Conservation (phyloP, 139 green algal genomes). For the Coelastrella sp. region DNA sequence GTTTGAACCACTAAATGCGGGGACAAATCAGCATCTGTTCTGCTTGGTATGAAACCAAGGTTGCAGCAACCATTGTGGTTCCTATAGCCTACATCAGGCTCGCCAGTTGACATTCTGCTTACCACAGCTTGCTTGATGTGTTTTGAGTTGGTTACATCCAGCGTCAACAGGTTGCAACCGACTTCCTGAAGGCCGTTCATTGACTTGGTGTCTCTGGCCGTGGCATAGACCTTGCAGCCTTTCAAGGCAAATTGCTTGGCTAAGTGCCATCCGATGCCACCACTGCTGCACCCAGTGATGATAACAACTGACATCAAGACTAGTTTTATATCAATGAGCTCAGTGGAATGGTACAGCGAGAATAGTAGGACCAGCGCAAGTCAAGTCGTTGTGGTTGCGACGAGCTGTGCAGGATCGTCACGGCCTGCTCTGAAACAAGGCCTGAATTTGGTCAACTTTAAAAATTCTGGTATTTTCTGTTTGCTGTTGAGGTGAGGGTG, state of each 20-base stretch:
- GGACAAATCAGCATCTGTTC: too few relatives aligned
- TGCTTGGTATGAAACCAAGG: too few relatives aligned
- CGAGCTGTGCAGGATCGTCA: neutral
- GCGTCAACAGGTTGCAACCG: neutral
- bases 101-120: neutral
- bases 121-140: conserved; percentile 5
- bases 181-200: conserved; percentile 8
- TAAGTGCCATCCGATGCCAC: conserved; percentile 19
- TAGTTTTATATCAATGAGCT: neutral
- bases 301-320: neutral
- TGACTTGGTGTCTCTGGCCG: neutral
- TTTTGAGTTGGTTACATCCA: conserved; percentile 21
- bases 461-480: too few relatives aligned
- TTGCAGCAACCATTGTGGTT: too few relatives aligned
- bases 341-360: neutral
- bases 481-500: neutral
- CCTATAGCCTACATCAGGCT: too few relatives aligned
- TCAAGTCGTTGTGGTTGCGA: neutral
- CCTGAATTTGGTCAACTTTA: neutral
- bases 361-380: neutral
- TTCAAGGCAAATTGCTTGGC: conserved; percentile 9
- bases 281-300: neutral
- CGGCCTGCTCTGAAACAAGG: too few relatives aligned
- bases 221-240: conserved; percentile 16
- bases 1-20: too few relatives aligned